phyloP scores from a whole-genome alignment of 371 early-diverging fungal genomes.

The Mortierella polycephala region DNA sequence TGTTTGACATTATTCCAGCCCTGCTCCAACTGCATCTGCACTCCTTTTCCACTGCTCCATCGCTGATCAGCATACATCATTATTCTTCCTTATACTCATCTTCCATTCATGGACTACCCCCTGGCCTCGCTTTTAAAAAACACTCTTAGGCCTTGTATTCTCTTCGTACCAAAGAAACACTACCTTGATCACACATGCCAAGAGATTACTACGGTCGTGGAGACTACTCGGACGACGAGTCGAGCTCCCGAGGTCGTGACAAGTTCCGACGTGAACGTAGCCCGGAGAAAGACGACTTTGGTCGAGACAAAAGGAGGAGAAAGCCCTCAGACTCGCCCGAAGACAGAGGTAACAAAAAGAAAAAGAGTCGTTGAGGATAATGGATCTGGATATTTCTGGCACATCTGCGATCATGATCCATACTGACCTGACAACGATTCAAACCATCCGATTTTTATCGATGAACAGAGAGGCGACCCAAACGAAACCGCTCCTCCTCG shows the following conservation, averaged over 20 bases:
- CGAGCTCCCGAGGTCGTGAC: constrained; percentile 66
- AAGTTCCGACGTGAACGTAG: constrained; percentile 80
- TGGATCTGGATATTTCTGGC: no score
- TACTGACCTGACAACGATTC: neutral
- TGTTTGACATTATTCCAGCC: no score
- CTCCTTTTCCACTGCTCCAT: neutral
- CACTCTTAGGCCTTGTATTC: constrained; percentile 9
- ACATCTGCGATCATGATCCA: neutral
- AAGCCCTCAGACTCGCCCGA: constrained; percentile 55
- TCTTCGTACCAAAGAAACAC: constrained; percentile 1
- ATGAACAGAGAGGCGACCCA: constrained; percentile 62
- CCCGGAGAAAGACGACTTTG: constrained; percentile 69
- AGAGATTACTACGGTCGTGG: constrained; percentile 61
- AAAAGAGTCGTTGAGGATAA: no score
- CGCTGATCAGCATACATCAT: neutral
- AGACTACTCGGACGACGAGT: constrained; percentile 71
- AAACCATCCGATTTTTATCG: neutral
- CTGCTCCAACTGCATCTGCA: no score
- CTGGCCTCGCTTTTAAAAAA: neutral
- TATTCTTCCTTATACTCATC: neutral
- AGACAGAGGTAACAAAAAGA: constrained; percentile 59
- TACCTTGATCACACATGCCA: constrained; percentile 51
- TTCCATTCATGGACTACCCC: neutral
- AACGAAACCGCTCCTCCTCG: constrained; percentile 65
- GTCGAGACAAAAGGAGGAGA: constrained; percentile 68